These are phyloP conservation scores for Pichia sp. DNA, from an alignment of 1,139 yeast species.

Conservation along the genomic window DNA sequence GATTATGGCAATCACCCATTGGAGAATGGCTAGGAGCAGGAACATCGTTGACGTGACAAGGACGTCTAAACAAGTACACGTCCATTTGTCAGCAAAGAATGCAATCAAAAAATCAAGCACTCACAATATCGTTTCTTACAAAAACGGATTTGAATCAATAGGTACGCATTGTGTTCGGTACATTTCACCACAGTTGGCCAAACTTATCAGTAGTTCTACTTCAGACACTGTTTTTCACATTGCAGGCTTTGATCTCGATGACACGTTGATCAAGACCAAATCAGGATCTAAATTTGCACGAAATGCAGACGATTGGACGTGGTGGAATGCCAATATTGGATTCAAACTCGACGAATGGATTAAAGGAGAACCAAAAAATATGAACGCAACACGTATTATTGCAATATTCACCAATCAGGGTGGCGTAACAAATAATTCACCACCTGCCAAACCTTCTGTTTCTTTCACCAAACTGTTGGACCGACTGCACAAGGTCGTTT, in stretches of 20 bases:
- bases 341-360: not conserved
- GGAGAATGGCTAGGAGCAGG: too few species aligned
- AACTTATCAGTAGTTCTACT: not conserved
- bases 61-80: too few species aligned
- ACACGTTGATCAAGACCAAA: conserved; percentile 58
- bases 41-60: too few species aligned
- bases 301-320: conserved; percentile 64
- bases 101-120: too few species aligned
- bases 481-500: conserved; percentile 17
- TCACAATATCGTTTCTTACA: too few species aligned
- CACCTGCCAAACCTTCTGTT: conserved; percentile 20
- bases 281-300: conserved; percentile 51
- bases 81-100: too few species aligned
- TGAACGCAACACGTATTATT: conserved; percentile 19
- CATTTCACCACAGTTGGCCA: conserved; percentile 5
- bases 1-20: too few species aligned
- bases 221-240: conserved; percentile 21
- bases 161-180: conserved; percentile 16
- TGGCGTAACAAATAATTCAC: conserved; percentile 38
- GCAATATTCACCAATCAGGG: conserved; percentile 86
- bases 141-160: too few species aligned
- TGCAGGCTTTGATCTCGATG: conserved; percentile 76
- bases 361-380: not conserved
- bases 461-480: conserved; percentile 26
- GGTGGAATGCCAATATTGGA: conserved; percentile 33